Evolutionary conservation across 768 basidiomycete genomes (phyloP), one percentile per base, ranked within the genome.

Genomic region (Galerina sulciceps): DNA sequence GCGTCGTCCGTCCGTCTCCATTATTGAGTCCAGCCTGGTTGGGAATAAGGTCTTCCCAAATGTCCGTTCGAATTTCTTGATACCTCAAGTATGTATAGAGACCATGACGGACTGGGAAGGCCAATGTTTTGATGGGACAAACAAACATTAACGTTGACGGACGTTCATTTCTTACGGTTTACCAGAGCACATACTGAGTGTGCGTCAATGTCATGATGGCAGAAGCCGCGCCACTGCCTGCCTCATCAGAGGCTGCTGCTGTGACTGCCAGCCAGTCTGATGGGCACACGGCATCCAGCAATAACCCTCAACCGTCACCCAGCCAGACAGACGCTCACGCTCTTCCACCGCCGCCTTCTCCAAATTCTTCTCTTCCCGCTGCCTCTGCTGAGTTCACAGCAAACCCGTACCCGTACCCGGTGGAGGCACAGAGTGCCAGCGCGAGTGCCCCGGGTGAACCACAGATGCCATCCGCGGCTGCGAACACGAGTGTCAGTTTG

Each of bases 201-300:
- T 18, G 53, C 53, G 46, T 60, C 59, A 36, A 58, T 61, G 60
- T 47, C 52, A 61, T 61, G 52, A 54, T 55, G 42, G 36, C 52
- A 31, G 60, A 61, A 56, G 44, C 47, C 47, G 45, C 26, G 38
- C 36, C 48, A 45, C n/a, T 31, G 20, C 14, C 46, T 61, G 55
- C 48, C 57, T 43, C 49, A 17, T 31, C 36, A 35, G n/a, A 43
- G 43, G 40, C 22, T 31, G 26, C 26, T 8, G 26, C 26, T 31
- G 26, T 31, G 26, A 31, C 26, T 31, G 26, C 26, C 26, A 31
- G 26, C 8, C 26, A 31, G 26, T 17, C 15, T 52, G 42, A 22
- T 44, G 43, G 22, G 22, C 47, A 54, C 50, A 37, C 48, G 60
- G 55, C 45, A 10, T 26, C 44, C 23, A 13, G 40, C 51, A 51